Conservation (phyloP, 192 early-diverging fungal species). For the Helicostylum pulchrum region DNA sequence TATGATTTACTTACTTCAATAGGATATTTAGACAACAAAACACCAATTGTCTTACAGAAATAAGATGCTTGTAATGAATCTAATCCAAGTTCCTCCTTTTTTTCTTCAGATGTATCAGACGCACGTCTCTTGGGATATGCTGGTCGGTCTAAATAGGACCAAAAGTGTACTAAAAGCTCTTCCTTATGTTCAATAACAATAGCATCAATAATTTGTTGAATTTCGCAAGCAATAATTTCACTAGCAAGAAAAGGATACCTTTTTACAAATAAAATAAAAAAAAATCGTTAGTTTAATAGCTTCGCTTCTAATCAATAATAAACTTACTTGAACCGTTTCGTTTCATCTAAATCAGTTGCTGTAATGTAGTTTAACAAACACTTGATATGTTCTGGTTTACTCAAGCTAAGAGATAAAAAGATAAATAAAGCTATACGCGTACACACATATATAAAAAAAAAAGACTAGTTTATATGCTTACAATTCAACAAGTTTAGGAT, state of each 20-base stretch:
- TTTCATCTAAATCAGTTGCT: constrained; percentile 79
- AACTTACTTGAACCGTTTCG: constrained; percentile 74
- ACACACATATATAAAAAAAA: neutral
- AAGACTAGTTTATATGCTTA: constrained; percentile 29
- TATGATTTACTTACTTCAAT: constrained; percentile 52
- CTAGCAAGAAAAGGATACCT: constrained; percentile 82
- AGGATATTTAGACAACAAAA: constrained; percentile 86
- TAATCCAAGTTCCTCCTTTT: constrained; percentile 33
- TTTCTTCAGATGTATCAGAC: constrained; percentile 1
- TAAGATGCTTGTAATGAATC: constrained; percentile 82
- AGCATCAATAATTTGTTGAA: constrained; percentile 75
- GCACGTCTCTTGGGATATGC: constrained; percentile 39
- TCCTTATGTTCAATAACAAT: constrained; percentile 61
- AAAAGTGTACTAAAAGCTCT: constrained; percentile 78
- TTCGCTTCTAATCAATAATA: constrained; percentile 4
- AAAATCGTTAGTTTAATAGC: neutral
- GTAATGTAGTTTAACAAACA: constrained; percentile 83
- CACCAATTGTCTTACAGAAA: constrained; percentile 88
- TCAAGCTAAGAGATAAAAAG: constrained; percentile 50
- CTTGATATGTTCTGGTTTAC: constrained; percentile 68
- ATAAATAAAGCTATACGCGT: neutral
- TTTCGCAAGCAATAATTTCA: constrained; percentile 78
- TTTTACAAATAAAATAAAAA: neutral
- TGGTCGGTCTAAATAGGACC: constrained; percentile 78
- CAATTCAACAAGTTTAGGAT: constrained; percentile 86